phyloP scores from a whole-genome alignment of 306 rosid species.

The Dryas drummondii region DNA sequence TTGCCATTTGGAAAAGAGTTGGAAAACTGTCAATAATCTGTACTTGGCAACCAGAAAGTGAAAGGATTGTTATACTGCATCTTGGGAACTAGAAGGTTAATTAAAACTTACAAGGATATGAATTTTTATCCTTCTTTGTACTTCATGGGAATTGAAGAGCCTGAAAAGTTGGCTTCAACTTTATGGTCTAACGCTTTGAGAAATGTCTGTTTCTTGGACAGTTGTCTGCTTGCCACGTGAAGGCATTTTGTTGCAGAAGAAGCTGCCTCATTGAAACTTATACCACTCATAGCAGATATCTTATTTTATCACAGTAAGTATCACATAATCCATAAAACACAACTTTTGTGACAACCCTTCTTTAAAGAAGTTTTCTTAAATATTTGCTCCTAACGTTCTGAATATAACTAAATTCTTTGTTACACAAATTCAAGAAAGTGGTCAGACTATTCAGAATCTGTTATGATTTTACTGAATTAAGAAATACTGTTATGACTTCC shows the following conservation, averaged over 20 bases:
- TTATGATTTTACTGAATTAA: background rate
- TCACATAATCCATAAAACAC: background rate
- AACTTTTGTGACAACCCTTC: background rate
- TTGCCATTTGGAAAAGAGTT: background rate
- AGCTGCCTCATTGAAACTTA: slow-evolving; percentile 13
- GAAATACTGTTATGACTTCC: background rate
- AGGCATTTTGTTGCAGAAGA: slow-evolving; percentile 1
- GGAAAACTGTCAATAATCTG: background rate
- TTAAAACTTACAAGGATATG: background rate
- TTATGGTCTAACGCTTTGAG: background rate
- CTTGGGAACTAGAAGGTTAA: background rate
- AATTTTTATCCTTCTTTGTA: background rate
- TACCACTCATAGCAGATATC: slow-evolving; percentile 2
- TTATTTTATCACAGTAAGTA: too few species aligned
- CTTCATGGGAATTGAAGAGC: slow-evolving; percentile 26
- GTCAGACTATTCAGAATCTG: background rate
- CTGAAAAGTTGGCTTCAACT: slow-evolving; percentile 32
- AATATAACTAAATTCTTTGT: background rate
- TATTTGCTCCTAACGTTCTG: background rate
- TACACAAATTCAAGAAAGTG: too few species aligned
- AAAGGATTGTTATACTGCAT: background rate
- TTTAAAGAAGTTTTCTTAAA: background rate
- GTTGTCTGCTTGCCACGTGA: slow-evolving; percentile 10
- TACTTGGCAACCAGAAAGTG: background rate
- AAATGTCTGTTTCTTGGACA: slow-evolving; percentile 13